Conservation (phyloP, 2,329 filamentous ascomycete species). For the Penicillium oxalicum region DNA sequence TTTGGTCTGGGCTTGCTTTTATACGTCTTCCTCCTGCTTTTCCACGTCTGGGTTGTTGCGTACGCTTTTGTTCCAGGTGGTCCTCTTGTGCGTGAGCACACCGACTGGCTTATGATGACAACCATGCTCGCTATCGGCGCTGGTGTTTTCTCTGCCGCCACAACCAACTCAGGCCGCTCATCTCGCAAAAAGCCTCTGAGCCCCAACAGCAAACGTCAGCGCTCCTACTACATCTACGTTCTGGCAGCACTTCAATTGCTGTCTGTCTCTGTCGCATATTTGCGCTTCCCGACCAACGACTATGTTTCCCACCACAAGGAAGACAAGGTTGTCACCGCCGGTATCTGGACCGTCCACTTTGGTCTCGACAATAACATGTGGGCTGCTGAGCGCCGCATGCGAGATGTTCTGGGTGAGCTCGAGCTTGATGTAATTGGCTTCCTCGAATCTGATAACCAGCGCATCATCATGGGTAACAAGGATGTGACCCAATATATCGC, state of each 20-base stretch:
- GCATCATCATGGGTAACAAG: constrained; percentile 99
- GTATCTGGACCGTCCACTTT: constrained; percentile 99
- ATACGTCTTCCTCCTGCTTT: constrained; percentile 92
- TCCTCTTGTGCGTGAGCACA: constrained; percentile 84
- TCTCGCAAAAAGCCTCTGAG: constrained; percentile 36
- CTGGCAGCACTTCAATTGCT: constrained; percentile 73
- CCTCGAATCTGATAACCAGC: constrained; percentile 85
- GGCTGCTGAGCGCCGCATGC: constrained; percentile 91
- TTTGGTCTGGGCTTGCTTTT: constrained; percentile 86
- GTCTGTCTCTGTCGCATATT: constrained; percentile 73
- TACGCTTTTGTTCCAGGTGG: constrained; percentile 97
- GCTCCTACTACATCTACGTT: constrained; percentile 64
- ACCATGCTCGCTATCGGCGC: constrained; percentile 80
- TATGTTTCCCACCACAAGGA: constrained; percentile 85
- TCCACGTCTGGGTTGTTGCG: constrained; percentile 97
- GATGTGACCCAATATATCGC: constrained; percentile 93
- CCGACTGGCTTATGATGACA: constrained; percentile 87
- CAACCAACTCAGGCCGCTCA: constrained; percentile 47
- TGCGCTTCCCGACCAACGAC: constrained; percentile 87
- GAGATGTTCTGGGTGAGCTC: constrained; percentile 83
- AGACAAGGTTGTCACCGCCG: constrained; percentile 81
- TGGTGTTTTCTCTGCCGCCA: constrained; percentile 66
- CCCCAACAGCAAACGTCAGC: constrained; percentile 44
- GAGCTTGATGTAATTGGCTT: constrained; percentile 97
- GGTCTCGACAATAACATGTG: constrained; percentile 98